Conservation (phyloP, 257 asterid genomes). For the Solanum raphanifolium region DNA sequence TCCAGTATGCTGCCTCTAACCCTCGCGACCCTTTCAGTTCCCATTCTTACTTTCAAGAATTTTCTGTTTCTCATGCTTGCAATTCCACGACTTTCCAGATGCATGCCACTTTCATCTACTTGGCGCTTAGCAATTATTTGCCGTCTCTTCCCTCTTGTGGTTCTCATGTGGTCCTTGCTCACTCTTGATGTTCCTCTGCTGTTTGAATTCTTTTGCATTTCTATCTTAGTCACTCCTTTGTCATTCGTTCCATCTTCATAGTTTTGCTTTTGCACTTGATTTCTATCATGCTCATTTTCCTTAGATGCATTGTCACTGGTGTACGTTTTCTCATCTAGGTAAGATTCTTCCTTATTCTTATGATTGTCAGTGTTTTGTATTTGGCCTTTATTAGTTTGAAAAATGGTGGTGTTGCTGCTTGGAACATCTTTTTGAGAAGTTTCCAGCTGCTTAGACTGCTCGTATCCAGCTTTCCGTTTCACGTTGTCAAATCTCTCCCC, state of each 20-base stretch:
- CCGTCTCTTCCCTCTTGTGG: constrained; percentile 31
- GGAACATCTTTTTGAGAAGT: constrained; percentile 1
- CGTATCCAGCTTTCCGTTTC: constrained; percentile 8
- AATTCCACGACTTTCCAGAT: background rate
- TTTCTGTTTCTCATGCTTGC: background rate
- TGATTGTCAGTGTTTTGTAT: background rate
- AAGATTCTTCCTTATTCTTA: background rate
- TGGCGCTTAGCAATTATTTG: constrained; percentile 6
- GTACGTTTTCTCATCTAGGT: background rate
- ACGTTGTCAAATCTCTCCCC: background rate
- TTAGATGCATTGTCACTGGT: background rate
- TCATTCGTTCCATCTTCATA: background rate
- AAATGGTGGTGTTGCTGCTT: background rate
- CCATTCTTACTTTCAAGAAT: background rate
- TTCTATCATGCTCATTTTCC: background rate
- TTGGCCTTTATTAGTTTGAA: background rate
- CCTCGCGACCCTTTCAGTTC: background rate
- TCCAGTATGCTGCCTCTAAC: background rate
- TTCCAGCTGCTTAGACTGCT: background rate
- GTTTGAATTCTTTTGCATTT: constrained; percentile 8
- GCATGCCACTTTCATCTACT: constrained; percentile 2
- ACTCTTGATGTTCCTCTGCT: background rate
- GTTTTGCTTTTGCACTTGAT: background rate
- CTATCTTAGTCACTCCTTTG: constrained; percentile 19
- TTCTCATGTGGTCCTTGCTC: constrained; percentile 4